Evolutionary conservation across 345 rosid species (phyloP), one percentile per base, ranked within the genome.

Genomic region (Cardamine occulta): DNA sequence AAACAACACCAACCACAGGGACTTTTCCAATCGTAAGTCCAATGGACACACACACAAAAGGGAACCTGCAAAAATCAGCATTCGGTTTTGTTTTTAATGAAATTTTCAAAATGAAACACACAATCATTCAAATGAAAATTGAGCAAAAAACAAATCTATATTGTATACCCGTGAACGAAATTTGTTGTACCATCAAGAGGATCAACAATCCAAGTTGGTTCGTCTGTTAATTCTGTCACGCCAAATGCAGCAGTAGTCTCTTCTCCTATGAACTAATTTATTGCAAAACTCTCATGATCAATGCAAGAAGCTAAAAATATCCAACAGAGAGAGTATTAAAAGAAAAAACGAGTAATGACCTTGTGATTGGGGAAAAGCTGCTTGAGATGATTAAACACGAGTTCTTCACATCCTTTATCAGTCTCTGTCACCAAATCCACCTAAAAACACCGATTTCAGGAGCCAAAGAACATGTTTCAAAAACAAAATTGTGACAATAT

Each of bases 161-260:
- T 29, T 29, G 31, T 57, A 51, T 84, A 92, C 99, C 97, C 96
- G 55, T 95, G 99, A 72, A 95, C 99, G 72, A 95, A 95, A 73
- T 92, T 95, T 14, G 98, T 90, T 13, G 99, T 95, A 81, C 98
- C 99, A 79, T 95, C 99, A 79, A 95, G 97, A 77, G 99, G 99
- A 81, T 95, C 99, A 75, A 95, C 97, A 34, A 95, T 89, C 99
- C 99, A 95, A 29, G 98, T 95, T 4, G 98, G 97, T 68, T 92
- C 99, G 31, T 92, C 93, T 4, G 98, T 95, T 83, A 92, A 63
- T 81, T 87, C 94, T 2, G 93, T 75, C 31, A 57, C 64, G 19
- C 99, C 99, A 72, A 51, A 66, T 37, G 98, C 93, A 80, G 98
- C 97, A 19, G 98, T 90, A 5, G 99, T 92, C 75, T 95, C 99